These are phyloP conservation scores for Spiraea crenata DNA, from an alignment of 331 rosid species.

Conservation along the genomic window DNA sequence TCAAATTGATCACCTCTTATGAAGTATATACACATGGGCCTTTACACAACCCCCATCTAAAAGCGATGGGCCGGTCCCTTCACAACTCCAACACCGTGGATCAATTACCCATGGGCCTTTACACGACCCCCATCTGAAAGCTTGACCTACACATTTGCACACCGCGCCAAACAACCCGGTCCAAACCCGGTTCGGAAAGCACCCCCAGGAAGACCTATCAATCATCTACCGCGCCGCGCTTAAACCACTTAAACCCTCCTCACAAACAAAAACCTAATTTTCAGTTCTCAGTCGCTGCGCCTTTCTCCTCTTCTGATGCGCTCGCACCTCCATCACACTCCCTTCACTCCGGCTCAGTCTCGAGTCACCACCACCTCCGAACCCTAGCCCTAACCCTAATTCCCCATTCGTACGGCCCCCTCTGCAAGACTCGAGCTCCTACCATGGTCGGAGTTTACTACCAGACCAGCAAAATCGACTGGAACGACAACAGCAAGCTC, in stretches of 20 bases:
- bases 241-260: conserved; percentile 39
- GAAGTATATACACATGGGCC: too few species aligned
- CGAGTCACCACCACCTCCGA: background rate
- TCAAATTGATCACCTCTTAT: too few species aligned
- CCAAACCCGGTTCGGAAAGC: conserved; percentile 6
- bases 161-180: background rate
- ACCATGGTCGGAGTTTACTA: conserved; percentile 51
- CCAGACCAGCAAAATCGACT: conserved; percentile 50
- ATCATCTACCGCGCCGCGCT: conserved; percentile 35
- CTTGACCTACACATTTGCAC: background rate
- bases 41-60: too few species aligned
- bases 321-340: conserved; percentile 2
- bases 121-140: background rate
- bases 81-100: too few species aligned
- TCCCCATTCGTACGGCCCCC: too few species aligned
- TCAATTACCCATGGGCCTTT: background rate
- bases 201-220: background rate
- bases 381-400: background rate
- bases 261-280: conserved; percentile 28
- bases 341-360: background rate
- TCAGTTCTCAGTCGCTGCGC: background rate
- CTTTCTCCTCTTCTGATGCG: conserved; percentile 16
- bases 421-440: background rate
- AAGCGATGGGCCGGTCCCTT: background rate
- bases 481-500: conserved; percentile 48